Base-by-base conservation (phyloP, 2,329 filamentous ascomycete species). In the Lasiodiplodia citricola region DNA sequence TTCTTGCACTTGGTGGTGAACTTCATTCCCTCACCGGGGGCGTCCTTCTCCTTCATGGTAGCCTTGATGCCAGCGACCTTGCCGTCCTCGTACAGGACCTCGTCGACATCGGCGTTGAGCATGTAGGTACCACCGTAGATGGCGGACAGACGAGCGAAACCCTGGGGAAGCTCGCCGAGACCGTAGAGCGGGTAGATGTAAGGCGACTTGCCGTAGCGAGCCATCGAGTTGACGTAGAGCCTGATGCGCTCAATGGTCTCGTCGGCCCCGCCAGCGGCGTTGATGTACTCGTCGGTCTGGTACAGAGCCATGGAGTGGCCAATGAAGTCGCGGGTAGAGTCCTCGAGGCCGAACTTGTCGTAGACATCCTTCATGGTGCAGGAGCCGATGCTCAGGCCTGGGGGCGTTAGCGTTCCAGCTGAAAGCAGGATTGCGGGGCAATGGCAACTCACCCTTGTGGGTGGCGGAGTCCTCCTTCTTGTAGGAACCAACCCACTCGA, bases 151-250 rank as follows among this genome's bases (percentile, higher is more conserved):
- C 96, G 94, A 72, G 96, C 96, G 77, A 99, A 99, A 70, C 95
- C 95, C 83, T 99, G 96, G 44, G 96, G 96, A 68, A 99, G 91
- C 85, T 99, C 96, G 79, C 92, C 96, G 62, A 99, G 90, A 71
- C 96, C 96, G 84, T 99, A 99, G 38, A 98, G 90, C 60, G 96
- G 96, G 87, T 99, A 99, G 85, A 99, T 98, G 86, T 98, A 99
- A 56, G 96, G 96, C 14, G 94, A 98, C 84, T 97, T 98, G 83
- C 96, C 96, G 83, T 98, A 98, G 72, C 95, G 90, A 65, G 94
- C 93, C 83, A 99, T 97, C 37, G 94, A 97, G 87, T 97, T 97
- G 75, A 95, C 96, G 82, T 99, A 99, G 57, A 99, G 87, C 73
- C 93, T 90, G 80, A 99, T 97, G 75, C 95, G 93, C 82, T 95